Conservation (phyloP, 2,329 filamentous ascomycete genomes). For the Allantophomopsis cytisporea region DNA sequence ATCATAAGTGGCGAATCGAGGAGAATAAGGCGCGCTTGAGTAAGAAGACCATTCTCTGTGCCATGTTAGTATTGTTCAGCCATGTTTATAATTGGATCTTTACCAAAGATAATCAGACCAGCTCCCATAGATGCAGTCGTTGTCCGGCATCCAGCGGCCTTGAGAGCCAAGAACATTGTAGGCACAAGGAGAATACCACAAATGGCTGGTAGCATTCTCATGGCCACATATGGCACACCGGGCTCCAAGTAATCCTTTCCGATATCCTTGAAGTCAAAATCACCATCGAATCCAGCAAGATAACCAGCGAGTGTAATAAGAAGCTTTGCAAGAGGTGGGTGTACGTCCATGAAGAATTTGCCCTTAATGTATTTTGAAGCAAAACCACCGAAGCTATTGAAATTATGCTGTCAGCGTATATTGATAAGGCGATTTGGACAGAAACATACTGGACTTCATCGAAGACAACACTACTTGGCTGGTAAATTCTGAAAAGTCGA, state of each 20-base stretch:
- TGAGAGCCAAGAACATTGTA: constrained; percentile 88
- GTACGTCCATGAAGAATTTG: constrained; percentile 99
- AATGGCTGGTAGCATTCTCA: constrained; percentile 86
- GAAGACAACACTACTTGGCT: constrained; percentile 92
- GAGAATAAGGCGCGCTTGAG: constrained; percentile 88
- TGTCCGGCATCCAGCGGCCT: constrained; percentile 79
- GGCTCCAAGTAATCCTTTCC: constrained; percentile 97
- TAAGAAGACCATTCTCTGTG: constrained; percentile 85
- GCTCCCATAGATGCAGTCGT: constrained; percentile 74
- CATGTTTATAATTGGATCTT: constrained; percentile 9
- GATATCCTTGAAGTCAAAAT: constrained; percentile 99
- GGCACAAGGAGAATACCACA: constrained; percentile 82
- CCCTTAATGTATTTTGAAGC: constrained; percentile 99
- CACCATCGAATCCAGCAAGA: constrained; percentile 85
- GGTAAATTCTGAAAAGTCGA: constrained; percentile 89
- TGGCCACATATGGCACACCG: constrained; percentile 89
- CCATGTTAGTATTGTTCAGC: constrained; percentile 8
- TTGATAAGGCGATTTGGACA: neutral
- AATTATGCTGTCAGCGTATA: constrained; percentile 5
- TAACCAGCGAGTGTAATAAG: constrained; percentile 91
- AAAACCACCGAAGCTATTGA: constrained; percentile 81
- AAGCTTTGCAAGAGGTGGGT: constrained; percentile 91
- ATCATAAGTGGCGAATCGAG: constrained; percentile 91
- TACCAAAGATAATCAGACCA: constrained; percentile 81
- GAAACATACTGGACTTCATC: constrained; percentile 90